These are phyloP conservation scores for Rhododendron ovatum DNA, from an alignment of 148 eudicot genomes.

Conservation along the genomic window DNA sequence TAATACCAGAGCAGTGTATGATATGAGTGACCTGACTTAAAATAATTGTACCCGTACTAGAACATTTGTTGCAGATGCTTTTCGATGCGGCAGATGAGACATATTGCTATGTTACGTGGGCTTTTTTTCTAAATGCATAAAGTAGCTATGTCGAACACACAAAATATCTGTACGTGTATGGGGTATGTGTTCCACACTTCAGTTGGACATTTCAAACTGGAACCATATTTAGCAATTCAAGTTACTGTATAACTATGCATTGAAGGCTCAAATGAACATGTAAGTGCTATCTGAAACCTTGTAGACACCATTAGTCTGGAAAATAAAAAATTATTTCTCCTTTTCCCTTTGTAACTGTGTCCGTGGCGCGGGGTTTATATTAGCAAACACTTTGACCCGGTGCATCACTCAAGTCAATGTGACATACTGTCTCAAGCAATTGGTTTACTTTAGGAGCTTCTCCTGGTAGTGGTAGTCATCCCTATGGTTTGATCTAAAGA, in stretches of 20 bases:
- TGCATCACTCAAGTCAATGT: neutral
- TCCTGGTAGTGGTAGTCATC: neutral
- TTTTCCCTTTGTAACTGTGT: neutral
- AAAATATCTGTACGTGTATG: neutral
- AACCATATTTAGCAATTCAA: neutral
- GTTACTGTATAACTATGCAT: neutral
- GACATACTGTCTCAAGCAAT: neutral
- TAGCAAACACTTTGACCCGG: neutral
- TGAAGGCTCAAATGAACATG: neutral
- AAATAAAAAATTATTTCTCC: neutral
- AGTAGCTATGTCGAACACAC: neutral
- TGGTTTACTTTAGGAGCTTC: neutral
- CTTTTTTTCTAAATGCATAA: neutral
- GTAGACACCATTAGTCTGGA: neutral
- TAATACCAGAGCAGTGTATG: constrained; percentile 66
- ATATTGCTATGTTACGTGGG: neutral
- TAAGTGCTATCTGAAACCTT: neutral
- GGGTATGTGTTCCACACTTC: neutral
- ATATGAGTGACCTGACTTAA: neutral
- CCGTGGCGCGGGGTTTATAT: neutral
- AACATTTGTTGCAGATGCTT: neutral
- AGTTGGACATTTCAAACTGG: neutral
- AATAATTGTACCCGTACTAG: neutral
- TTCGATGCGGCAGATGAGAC: neutral
- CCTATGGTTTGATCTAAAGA: neutral